Evolutionary conservation across 2,329 filamentous ascomycete genomes (phyloP).

Genomic region (Apiospora rasikravindrae): DNA sequence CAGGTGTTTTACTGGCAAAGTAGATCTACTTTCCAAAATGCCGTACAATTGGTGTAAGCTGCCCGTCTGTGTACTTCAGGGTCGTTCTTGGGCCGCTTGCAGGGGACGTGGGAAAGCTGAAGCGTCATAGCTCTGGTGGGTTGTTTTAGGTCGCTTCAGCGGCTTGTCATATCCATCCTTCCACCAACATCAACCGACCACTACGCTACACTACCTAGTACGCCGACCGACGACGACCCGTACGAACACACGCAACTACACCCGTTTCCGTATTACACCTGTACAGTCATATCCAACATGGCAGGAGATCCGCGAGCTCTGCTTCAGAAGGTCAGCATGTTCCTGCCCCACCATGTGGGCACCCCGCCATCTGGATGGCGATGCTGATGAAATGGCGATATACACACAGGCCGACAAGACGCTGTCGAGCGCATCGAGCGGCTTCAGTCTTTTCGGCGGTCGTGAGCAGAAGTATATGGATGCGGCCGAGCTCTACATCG

Average conservation of each 20-base stretch:
- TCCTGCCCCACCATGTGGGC: conserved; percentile 34
- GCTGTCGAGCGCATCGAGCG: conserved; percentile 72
- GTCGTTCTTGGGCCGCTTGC: conserved; percentile 5
- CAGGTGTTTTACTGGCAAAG: neutral
- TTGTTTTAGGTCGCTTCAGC: conserved; percentile 21
- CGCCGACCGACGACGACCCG: neutral
- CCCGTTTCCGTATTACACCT: neutral
- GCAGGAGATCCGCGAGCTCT: conserved; percentile 78
- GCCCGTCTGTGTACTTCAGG: neutral
- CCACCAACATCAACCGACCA: conserved; percentile 11
- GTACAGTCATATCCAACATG: conserved; percentile 53
- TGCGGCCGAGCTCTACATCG: conserved; percentile 84
- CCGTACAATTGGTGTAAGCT: neutral
- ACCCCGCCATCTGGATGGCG: neutral
- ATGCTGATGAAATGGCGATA: conserved; percentile 13
- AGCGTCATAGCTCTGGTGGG: conserved; percentile 23
- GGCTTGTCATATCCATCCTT: neutral
- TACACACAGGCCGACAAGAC: conserved; percentile 82
- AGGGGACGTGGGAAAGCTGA: conserved; percentile 17
- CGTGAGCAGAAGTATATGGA: conserved; percentile 87
- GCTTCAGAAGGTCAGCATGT: conserved; percentile 70
- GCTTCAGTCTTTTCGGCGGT: conserved; percentile 90
- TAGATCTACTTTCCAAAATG: neutral
- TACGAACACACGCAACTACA: neutral
- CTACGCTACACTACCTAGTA: neutral